Conservation (phyloP, 257 asterid genomes). For the Handroanthus guayacan region DNA sequence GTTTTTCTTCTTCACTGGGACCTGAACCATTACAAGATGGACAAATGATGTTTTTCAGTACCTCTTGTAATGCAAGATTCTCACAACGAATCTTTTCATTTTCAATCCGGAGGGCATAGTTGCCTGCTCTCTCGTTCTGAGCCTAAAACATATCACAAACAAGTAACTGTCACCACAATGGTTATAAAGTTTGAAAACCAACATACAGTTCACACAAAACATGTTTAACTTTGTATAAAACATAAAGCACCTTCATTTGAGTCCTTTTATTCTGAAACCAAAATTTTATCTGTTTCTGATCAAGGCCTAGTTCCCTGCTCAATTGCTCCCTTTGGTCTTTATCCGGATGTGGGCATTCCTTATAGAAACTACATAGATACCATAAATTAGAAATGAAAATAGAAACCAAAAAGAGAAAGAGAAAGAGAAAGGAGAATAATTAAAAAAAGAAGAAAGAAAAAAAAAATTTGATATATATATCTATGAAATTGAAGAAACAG, state of each 20-base stretch:
- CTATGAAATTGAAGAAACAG: too few relatives aligned
- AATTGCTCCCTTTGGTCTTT: constrained; percentile 60
- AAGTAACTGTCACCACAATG: not conserved
- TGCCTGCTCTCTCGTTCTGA: constrained; percentile 59
- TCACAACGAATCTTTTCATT: constrained; percentile 60
- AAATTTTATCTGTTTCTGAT: constrained; percentile 62
- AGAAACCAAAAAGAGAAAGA: not conserved
- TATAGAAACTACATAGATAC: constrained; percentile 57
- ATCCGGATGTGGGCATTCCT: constrained; percentile 65
- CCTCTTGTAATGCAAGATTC: constrained; percentile 62
- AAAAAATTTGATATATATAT: constrained; percentile 12
- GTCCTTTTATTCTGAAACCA: constrained; percentile 85
- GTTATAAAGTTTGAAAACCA: not conserved
- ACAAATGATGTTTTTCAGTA: constrained; percentile 51
- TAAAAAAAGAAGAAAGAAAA: constrained; percentile 10
- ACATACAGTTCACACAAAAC: not conserved
- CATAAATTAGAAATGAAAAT: not conserved
- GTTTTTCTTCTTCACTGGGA: constrained; percentile 50
- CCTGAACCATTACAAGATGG: constrained; percentile 45
- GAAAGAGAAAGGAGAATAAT: not conserved
- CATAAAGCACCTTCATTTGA: constrained; percentile 54
- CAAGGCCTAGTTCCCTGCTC: constrained; percentile 62
- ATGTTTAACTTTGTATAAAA: not conserved
- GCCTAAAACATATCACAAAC: constrained; percentile 42
- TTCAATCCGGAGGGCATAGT: constrained; percentile 53